Conservation (phyloP, 208 protist species). For the Acanthamoeba castellanii region DNA sequence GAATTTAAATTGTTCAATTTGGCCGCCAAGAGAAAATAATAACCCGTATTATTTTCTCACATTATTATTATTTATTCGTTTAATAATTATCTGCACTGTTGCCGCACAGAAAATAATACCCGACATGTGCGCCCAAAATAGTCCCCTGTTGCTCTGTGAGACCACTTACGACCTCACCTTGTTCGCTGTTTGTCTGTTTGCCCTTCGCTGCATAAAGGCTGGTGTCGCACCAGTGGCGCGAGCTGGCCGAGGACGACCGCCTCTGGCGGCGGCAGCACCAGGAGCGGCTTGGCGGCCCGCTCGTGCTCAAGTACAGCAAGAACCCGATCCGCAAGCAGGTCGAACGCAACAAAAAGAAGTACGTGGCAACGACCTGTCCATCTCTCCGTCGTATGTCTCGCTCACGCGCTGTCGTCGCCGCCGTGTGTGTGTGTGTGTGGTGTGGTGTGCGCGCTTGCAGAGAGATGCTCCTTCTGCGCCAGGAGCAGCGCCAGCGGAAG, state of each 20-base stretch:
- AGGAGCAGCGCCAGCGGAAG: slow-evolving; percentile 29
- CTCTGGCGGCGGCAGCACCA: slow-evolving; percentile 20
- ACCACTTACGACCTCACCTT: no score
- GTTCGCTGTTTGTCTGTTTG: no score
- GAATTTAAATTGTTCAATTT: neutral
- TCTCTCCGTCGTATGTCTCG: neutral
- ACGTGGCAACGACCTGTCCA: neutral
- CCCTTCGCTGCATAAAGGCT: neutral
- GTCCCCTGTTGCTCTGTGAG: neutral
- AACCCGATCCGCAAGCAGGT: slow-evolving; percentile 65
- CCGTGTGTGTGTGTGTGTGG: neutral
- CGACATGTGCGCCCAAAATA: neutral
- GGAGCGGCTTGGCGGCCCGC: slow-evolving; percentile 5
- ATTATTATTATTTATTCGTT: neutral
- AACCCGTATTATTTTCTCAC: neutral
- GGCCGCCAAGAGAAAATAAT: neutral
- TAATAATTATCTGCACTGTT: neutral
- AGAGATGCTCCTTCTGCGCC: slow-evolving; percentile 7
- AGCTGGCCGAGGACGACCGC: slow-evolving; percentile 31
- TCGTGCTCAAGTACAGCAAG: slow-evolving; percentile 64
- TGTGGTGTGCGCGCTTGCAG: no score
- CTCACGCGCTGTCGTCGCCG: neutral
- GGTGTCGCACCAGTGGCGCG: slow-evolving; percentile 61
- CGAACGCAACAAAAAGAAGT: slow-evolving; percentile 52
- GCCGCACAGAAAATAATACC: no score